Conservation (phyloP, 176 grass and related monocot genomes). For the Eragrostis nindensis region DNA sequence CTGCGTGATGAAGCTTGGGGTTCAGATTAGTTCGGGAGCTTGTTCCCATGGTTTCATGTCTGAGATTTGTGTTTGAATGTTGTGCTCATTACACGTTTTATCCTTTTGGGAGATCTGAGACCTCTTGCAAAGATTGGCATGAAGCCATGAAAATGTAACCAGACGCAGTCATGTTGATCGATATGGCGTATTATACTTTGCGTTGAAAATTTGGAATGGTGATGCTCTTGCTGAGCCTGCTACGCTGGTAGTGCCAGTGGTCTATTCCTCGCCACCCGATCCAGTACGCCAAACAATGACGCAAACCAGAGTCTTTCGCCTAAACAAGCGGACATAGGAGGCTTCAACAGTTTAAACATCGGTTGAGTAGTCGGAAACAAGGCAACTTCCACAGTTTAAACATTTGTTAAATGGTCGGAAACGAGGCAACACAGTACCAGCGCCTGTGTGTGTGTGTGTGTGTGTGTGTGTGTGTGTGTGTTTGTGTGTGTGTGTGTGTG, state of each 20-base stretch:
- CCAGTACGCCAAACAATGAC: too few relatives aligned
- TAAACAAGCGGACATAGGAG: too few relatives aligned
- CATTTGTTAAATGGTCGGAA: too few relatives aligned
- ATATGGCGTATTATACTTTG: background rate
- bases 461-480: too few relatives aligned
- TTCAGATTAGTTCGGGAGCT: conserved; percentile 49
- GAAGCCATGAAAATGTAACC: background rate
- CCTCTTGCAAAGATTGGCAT: background rate
- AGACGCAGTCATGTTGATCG: background rate
- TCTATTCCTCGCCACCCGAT: too few relatives aligned
- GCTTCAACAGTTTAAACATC: too few relatives aligned
- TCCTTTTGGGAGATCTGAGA: background rate
- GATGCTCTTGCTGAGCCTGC: background rate
- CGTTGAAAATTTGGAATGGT: conserved; percentile 11
- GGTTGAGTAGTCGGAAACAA: too few relatives aligned
- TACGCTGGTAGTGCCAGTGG: too few relatives aligned
- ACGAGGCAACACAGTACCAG: too few relatives aligned
- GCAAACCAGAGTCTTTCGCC: too few relatives aligned
- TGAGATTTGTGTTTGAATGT: background rate
- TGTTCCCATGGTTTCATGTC: background rate
- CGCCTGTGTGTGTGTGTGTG: too few relatives aligned
- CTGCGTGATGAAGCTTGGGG: conserved; percentile 85
- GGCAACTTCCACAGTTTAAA: too few relatives aligned
- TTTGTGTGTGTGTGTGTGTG: background rate
- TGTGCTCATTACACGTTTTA: background rate